phyloP scores from a whole-genome alignment of 2,329 filamentous ascomycete species.

The Nemania serpens region DNA sequence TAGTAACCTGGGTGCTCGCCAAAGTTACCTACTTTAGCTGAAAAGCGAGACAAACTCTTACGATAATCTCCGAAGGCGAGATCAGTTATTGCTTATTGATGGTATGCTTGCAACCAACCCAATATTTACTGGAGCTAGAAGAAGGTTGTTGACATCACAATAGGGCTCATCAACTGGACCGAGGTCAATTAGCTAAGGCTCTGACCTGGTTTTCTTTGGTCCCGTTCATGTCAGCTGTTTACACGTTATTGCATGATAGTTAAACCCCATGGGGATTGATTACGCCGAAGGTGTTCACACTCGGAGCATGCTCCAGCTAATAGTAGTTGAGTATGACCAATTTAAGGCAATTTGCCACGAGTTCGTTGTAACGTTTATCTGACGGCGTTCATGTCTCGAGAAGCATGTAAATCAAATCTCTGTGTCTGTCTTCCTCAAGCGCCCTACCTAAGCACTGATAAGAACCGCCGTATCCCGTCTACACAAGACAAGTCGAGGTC shows the following conservation, averaged over 20 bases:
- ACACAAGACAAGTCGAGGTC: constrained; percentile 20
- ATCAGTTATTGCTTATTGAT: background rate
- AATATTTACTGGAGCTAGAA: background rate
- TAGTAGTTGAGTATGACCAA: constrained; percentile 7
- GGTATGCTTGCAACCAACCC: background rate
- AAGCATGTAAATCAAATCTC: constrained; percentile 8
- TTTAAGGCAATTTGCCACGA: constrained; percentile 16
- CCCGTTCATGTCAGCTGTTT: constrained; percentile 6
- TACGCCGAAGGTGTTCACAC: constrained; percentile 9
- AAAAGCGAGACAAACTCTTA: background rate
- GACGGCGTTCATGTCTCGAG: background rate
- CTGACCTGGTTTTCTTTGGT: background rate
- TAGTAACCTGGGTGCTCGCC: too few relatives aligned
- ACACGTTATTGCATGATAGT: constrained; percentile 9
- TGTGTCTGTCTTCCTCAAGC: background rate
- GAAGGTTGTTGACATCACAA: background rate
- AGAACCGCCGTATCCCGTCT: constrained; percentile 13
- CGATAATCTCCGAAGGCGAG: too few relatives aligned
- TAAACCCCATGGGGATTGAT: constrained; percentile 19
- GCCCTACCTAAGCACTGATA: constrained; percentile 1
- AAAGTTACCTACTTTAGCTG: too few relatives aligned
- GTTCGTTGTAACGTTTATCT: constrained; percentile 10
- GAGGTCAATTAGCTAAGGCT: too few relatives aligned
- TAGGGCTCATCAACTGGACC: too few relatives aligned
- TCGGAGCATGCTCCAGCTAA: constrained; percentile 4